A percentile compares a stretch with the other conserved stretches of the same genome.
Conservation (phyloP, 2,329 filamentous ascomycete genomes). For the Exophiala sp. region DNA sequence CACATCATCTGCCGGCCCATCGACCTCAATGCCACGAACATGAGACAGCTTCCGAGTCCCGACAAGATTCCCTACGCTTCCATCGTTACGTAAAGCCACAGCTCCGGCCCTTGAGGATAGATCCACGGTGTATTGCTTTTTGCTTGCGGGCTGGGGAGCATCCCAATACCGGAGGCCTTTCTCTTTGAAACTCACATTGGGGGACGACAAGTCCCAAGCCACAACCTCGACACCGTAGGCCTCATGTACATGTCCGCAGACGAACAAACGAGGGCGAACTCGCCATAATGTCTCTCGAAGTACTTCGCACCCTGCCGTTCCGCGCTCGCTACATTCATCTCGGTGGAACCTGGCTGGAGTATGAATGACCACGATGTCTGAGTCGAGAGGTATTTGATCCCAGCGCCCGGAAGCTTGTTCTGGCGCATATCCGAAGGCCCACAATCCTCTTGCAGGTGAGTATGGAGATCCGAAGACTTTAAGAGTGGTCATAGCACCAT, state of each 20-base stretch:
- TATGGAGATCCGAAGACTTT: constrained; percentile 59
- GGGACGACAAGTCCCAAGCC: constrained; percentile 40
- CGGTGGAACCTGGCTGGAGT: constrained; percentile 51
- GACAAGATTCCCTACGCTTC: constrained; percentile 6
- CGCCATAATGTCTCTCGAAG: constrained; percentile 45
- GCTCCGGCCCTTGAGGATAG: constrained; percentile 35
- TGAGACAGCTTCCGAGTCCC: neutral
- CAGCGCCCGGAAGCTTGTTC: constrained; percentile 45
- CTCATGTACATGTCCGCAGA: constrained; percentile 61
- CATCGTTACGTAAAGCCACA: constrained; percentile 14
- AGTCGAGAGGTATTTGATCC: constrained; percentile 48
- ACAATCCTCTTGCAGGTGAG: constrained; percentile 45
- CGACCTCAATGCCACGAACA: constrained; percentile 22
- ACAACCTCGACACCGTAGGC: constrained; percentile 53
- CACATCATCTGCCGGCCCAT: constrained; percentile 7
- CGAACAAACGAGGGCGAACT: constrained; percentile 49
- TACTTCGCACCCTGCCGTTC: constrained; percentile 47
- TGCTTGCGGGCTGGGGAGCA: constrained; percentile 48
- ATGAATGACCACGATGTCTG: constrained; percentile 56
- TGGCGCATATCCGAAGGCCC: constrained; percentile 55
- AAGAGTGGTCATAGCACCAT: constrained; percentile 48
- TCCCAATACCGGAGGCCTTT: constrained; percentile 37
- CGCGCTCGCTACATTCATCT: constrained; percentile 38
- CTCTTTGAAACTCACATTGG: constrained; percentile 32
- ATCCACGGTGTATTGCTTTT: constrained; percentile 55